These are phyloP conservation scores for Alternaria sp. DNA, from an alignment of 2,329 filamentous ascomycete genomes.

Conservation along the genomic window DNA sequence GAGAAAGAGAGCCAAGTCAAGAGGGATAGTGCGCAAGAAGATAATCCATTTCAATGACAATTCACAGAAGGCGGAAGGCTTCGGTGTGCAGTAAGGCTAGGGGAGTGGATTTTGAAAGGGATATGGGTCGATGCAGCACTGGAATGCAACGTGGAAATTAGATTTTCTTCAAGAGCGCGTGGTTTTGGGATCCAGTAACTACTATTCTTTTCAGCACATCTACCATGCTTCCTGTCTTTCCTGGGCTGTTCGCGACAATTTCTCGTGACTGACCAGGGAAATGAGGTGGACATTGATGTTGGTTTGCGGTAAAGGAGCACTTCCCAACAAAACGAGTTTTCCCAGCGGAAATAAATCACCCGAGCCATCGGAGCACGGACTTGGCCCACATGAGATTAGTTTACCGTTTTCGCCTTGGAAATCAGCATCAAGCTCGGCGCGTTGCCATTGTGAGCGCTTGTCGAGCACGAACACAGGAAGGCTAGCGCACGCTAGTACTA, in stretches of 20 bases:
- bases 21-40: slow-evolving; percentile 35
- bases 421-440: not conserved
- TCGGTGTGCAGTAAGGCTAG: not conserved
- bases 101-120: not conserved
- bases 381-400: not conserved
- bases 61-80: not conserved
- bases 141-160: not conserved
- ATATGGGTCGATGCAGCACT: not conserved
- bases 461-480: not conserved
- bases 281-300: not conserved
- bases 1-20: slow-evolving; percentile 32
- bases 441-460: not conserved
- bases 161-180: not conserved
- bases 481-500: not conserved
- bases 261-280: not conserved
- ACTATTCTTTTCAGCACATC: not conserved
- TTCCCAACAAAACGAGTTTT: not conserved
- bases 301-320: not conserved
- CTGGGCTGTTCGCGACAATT: not conserved
- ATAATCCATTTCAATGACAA: slow-evolving; percentile 18
- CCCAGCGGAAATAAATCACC: slow-evolving; percentile 1
- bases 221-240: not conserved
- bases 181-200: not conserved
- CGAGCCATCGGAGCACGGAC: not conserved
- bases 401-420: not conserved